Conservation (phyloP, 305 asterid species). For the Salvia sclarea region DNA sequence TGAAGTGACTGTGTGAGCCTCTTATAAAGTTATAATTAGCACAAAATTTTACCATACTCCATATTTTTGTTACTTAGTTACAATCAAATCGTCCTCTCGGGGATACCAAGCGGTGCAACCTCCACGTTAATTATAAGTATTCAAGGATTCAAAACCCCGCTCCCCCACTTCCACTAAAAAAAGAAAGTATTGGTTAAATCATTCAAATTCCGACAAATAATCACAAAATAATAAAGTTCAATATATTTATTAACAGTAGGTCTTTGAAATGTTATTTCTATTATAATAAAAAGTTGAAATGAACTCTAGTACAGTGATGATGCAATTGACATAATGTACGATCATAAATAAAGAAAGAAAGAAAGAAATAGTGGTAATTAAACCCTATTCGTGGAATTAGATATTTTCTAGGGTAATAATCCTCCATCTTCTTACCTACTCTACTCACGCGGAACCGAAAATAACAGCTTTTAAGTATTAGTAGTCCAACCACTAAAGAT, state of each 20-base stretch:
- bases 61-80: too few species aligned
- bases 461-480: constrained; percentile 28
- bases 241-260: neutral
- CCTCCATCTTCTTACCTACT: constrained; percentile 14
- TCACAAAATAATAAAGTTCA: too few species aligned
- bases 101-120: too few species aligned
- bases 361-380: neutral
- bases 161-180: too few species aligned
- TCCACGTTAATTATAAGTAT: too few species aligned
- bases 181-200: neutral
- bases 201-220: neutral
- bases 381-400: neutral
- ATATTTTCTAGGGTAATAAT: neutral
- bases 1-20: too few species aligned
- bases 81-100: too few species aligned
- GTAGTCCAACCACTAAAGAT: constrained; percentile 31
- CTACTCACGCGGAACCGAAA: constrained; percentile 29
- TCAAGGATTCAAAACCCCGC: too few species aligned
- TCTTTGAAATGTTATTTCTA: neutral
- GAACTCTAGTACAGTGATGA: neutral
- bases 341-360: neutral
- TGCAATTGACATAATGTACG: neutral
- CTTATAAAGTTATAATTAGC: too few species aligned
- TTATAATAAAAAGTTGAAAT: neutral
- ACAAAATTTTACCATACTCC: too few species aligned